These are phyloP conservation scores for Cercospora berteroae DNA, from an alignment of 2,329 filamentous ascomycete species.

Conservation along the genomic window DNA sequence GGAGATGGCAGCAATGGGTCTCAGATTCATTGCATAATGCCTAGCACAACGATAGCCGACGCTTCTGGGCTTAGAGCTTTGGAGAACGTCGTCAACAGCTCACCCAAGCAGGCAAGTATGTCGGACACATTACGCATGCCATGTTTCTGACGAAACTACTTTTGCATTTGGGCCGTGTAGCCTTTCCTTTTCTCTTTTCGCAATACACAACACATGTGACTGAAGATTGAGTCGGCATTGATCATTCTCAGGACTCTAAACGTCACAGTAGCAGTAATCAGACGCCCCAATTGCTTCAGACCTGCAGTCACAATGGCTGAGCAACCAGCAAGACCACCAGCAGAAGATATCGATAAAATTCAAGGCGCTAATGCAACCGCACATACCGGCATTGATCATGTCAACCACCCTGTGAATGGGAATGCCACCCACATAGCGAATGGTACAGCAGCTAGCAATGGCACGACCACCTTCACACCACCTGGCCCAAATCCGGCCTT, in stretches of 20 bases:
- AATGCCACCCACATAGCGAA: slow-evolving; percentile 10
- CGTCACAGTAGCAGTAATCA: background rate
- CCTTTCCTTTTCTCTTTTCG: background rate
- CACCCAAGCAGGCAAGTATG: slow-evolving; percentile 4
- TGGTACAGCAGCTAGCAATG: slow-evolving; percentile 15
- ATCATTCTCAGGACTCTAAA: background rate
- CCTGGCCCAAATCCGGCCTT: slow-evolving; percentile 30
- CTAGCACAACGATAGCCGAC: background rate
- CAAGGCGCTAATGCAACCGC: slow-evolving; percentile 3
- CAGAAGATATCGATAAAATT: background rate
- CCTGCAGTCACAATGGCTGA: background rate
- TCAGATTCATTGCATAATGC: slow-evolving; percentile 5
- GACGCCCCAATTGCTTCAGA: background rate
- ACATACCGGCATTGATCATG: slow-evolving; percentile 5
- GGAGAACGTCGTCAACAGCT: background rate
- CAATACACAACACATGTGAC: background rate
- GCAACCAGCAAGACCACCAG: slow-evolving; percentile 8
- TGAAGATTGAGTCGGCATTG: background rate
- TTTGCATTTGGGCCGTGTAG: background rate
- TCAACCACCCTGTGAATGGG: background rate
- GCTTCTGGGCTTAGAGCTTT: background rate
- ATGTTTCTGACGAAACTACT: background rate
- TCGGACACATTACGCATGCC: background rate
- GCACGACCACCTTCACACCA: slow-evolving; percentile 7
- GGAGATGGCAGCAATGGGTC: slow-evolving; percentile 7